Evolutionary conservation across 257 asterid genomes (phyloP).

Genomic region (Galeopsis tetrahit): DNA sequence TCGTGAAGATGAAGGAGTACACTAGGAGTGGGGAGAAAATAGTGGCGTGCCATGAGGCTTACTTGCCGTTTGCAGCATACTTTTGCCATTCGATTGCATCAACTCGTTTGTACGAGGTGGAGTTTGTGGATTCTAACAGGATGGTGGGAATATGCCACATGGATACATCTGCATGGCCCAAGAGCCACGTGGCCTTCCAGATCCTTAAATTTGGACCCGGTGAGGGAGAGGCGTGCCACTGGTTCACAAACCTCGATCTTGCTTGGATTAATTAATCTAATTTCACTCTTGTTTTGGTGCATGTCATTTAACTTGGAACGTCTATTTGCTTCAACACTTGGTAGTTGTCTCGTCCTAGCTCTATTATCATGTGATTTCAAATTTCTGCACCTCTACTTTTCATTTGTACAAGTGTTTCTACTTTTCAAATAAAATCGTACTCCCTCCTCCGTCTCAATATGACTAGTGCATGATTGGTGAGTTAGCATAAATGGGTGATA

Average conservation of each 20-base stretch:
- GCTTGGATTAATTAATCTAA: conserved; percentile 28
- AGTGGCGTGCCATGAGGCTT: conserved; percentile 50
- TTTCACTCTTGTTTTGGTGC: too few species aligned
- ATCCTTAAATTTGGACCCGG: conserved; percentile 37
- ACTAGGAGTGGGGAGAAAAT: conserved; percentile 10
- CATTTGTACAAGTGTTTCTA: too few species aligned
- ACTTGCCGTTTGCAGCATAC: conserved; percentile 49
- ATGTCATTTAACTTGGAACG: too few species aligned
- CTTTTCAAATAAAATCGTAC: too few species aligned
- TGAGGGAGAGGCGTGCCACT: conserved; percentile 45
- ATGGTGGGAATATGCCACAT: conserved; percentile 41
- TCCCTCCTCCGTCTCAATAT: too few species aligned
- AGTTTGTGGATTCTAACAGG: conserved; percentile 35
- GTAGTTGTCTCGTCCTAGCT: too few species aligned
- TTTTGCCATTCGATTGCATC: conserved; percentile 50
- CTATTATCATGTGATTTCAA: too few species aligned
- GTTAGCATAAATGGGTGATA: too few species aligned
- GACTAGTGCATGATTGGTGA: too few species aligned
- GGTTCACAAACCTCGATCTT: conserved; percentile 39
- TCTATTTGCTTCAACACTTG: too few species aligned
- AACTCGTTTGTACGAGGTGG: conserved; percentile 37
- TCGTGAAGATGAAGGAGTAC: conserved; percentile 27
- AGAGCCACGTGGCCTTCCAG: conserved; percentile 38
- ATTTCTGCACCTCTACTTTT: too few species aligned
- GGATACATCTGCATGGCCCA: conserved; percentile 44